Percentiles rank a stretch among this genome's conserved stretches.
These are phyloP conservation scores for Olyra latifolia DNA, from an alignment of 176 grass and related monocot species.

Conservation along the genomic window DNA sequence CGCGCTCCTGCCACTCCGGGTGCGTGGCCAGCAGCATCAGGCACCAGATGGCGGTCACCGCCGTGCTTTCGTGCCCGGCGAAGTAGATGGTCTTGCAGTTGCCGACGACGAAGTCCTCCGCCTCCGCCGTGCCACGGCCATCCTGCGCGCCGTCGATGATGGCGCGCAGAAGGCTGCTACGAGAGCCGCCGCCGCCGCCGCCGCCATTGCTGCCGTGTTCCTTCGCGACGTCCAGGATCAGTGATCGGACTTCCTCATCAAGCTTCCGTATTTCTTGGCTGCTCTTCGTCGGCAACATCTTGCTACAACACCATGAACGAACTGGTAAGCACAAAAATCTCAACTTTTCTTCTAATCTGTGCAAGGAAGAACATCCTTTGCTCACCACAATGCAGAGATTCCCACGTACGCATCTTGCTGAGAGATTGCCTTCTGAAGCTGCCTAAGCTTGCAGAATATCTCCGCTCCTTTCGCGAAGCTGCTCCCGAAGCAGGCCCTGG, in stretches of 20 bases:
- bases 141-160: slow-evolving; percentile 46
- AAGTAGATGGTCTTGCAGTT: slow-evolving; percentile 88
- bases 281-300: slow-evolving; percentile 52
- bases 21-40: slow-evolving; percentile 69
- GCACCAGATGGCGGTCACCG: slow-evolving; percentile 61
- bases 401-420: slow-evolving; percentile 30
- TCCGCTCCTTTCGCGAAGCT: slow-evolving; percentile 70
- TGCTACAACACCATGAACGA: slow-evolving; percentile 18
- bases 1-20: slow-evolving; percentile 55
- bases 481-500: slow-evolving; percentile 71
- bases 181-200: neutral
- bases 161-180: slow-evolving; percentile 37
- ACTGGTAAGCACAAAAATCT: too few relatives aligned
- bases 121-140: neutral
- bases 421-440: slow-evolving; percentile 54
- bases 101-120: slow-evolving; percentile 52
- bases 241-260: slow-evolving; percentile 39
- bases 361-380: too few relatives aligned
- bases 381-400: slow-evolving; percentile 43
- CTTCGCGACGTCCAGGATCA: slow-evolving; percentile 52
- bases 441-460: slow-evolving; percentile 60
- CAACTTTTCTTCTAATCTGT: too few relatives aligned
- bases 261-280: slow-evolving; percentile 61
- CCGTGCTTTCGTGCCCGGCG: slow-evolving; percentile 51
- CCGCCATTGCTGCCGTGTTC: slow-evolving; percentile 16